Evolutionary conservation across 2,329 filamentous ascomycete species (phyloP).

Genomic region (Botrytis galanthina): DNA sequence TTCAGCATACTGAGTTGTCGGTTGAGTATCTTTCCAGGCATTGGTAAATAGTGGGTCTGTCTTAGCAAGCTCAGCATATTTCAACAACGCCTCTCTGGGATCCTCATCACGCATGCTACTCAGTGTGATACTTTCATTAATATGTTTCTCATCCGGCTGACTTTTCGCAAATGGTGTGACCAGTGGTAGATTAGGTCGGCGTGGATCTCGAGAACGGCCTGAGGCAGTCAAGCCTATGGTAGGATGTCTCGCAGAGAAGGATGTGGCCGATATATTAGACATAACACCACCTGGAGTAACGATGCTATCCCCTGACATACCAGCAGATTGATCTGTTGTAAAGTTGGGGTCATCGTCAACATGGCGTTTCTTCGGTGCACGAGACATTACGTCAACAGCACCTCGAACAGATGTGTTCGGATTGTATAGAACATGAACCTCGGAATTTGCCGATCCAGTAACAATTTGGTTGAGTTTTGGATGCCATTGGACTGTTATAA

Average conservation of each 20-base stretch:
- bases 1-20: constrained; percentile 86
- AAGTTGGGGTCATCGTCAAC: constrained; percentile 88
- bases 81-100: constrained; percentile 86
- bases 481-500: constrained; percentile 90
- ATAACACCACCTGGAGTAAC: constrained; percentile 65
- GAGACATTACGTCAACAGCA: constrained; percentile 85
- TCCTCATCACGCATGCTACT: constrained; percentile 95
- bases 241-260: constrained; percentile 59
- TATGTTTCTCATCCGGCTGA: constrained; percentile 85
- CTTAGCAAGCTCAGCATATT: constrained; percentile 90
- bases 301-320: constrained; percentile 80
- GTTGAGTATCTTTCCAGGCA: constrained; percentile 89
- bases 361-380: constrained; percentile 90
- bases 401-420: constrained; percentile 78
- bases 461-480: constrained; percentile 93
- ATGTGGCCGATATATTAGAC: constrained; percentile 46
- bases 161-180: constrained; percentile 88
- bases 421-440: constrained; percentile 88
- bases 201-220: constrained; percentile 74
- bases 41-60: constrained; percentile 93
- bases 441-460: constrained; percentile 86
- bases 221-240: constrained; percentile 74
- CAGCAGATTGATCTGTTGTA: constrained; percentile 78
- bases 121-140: constrained; percentile 83
- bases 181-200: constrained; percentile 78